phyloP scores from a whole-genome alignment of 345 rosid species.

The Gossypium herbaceum region DNA sequence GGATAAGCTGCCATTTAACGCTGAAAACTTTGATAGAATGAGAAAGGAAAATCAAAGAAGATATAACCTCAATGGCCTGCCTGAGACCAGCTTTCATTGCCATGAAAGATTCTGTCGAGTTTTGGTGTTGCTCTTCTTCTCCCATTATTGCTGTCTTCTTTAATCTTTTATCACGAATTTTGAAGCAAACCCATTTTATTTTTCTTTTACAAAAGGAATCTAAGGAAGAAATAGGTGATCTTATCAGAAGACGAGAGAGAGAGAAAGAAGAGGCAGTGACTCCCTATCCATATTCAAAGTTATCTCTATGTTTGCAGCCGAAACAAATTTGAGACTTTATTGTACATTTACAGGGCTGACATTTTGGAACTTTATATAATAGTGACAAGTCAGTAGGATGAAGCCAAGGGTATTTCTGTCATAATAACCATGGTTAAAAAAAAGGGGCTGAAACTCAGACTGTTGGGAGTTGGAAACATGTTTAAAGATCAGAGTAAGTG shows the following conservation, averaged over 20 bases:
- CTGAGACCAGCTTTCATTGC: constrained; percentile 30
- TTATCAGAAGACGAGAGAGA: constrained; percentile 12
- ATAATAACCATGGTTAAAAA: background rate
- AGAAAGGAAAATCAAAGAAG: constrained; percentile 63
- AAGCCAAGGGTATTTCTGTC: constrained; percentile 17
- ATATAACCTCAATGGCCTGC: constrained; percentile 49
- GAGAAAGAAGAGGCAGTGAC: background rate
- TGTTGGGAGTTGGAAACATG: constrained; percentile 8
- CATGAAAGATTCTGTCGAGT: constrained; percentile 22
- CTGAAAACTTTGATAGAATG: constrained; percentile 65
- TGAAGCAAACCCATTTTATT: constrained; percentile 33
- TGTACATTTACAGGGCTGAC: constrained; percentile 22
- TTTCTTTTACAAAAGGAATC: background rate
- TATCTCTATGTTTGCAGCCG: constrained; percentile 20
- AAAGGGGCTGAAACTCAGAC: background rate
- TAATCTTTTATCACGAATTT: constrained; percentile 9
- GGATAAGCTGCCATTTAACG: constrained; percentile 76
- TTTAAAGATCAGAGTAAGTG: background rate
- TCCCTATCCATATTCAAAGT: background rate
- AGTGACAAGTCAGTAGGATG: constrained; percentile 15
- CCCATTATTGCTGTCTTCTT: constrained; percentile 22
- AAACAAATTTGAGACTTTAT: constrained; percentile 3
- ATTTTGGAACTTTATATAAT: constrained; percentile 14
- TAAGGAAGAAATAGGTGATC: background rate
- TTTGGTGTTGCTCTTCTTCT: constrained; percentile 23